These are phyloP conservation scores for Aphanomyces cochlioides DNA, from an alignment of 352 stramenopile genomes.

Conservation along the genomic window DNA sequence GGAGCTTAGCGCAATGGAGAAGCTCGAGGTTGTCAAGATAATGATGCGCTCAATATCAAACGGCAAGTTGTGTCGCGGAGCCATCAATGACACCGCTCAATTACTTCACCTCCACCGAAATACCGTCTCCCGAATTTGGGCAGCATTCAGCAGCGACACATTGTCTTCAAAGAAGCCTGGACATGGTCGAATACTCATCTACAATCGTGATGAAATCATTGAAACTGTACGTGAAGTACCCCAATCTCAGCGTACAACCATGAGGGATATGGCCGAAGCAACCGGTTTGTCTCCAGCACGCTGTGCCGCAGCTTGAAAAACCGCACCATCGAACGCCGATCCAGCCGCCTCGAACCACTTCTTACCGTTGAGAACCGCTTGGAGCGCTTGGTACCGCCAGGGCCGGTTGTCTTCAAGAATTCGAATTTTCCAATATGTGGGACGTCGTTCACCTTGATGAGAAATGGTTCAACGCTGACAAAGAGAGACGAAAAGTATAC, in stretches of 20 bases:
- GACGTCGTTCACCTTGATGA: conserved; percentile 8
- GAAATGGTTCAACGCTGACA: conserved; percentile 9
- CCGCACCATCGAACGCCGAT: not conserved
- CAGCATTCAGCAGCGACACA: not conserved
- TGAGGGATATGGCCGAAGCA: not conserved
- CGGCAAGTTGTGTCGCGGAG: not conserved
- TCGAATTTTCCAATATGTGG: conserved; percentile 2
- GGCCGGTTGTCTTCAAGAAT: not conserved
- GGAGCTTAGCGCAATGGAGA: not conserved
- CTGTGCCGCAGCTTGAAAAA: not conserved
- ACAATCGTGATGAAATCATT: not conserved
- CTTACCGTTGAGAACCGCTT: not conserved
- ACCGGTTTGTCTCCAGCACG: not conserved
- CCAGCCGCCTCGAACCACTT: not conserved
- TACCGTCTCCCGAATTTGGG: not conserved
- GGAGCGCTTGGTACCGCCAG: not conserved
- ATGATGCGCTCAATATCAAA: not conserved
- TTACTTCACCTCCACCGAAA: not conserved
- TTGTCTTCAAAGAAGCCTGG: not conserved
- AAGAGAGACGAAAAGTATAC: not conserved
- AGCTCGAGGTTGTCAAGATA: not conserved
- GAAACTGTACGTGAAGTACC: not conserved
- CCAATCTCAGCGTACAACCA: not conserved
- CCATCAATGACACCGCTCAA: not conserved
- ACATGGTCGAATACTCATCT: not conserved